Conservation (phyloP, 805 yeast genomes). For the Isabelozyma pseudorhagii region DNA sequence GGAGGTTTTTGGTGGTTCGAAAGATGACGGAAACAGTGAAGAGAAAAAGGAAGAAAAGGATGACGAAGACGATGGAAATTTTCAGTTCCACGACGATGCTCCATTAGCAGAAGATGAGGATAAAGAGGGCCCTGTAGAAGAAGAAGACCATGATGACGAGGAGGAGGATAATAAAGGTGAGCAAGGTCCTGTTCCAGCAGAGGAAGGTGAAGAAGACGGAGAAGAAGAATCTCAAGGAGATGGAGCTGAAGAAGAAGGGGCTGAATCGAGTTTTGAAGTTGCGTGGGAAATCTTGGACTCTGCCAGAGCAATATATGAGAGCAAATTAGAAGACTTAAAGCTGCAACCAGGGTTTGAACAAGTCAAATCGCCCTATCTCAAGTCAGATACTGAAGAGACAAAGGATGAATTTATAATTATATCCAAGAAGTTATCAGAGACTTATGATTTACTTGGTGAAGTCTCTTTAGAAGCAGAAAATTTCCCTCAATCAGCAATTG, state of each 20-base stretch:
- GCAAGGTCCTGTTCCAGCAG: conserved; percentile 49
- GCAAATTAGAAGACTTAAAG: conserved; percentile 28
- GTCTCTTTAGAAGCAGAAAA: conserved; percentile 87
- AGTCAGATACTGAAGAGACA: conserved; percentile 27
- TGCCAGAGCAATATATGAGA: conserved; percentile 64
- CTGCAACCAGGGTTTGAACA: conserved; percentile 3
- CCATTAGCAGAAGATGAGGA: conserved; percentile 20
- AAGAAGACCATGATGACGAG: conserved; percentile 13
- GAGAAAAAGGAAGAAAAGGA: conserved; percentile 16
- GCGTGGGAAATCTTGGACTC: conserved; percentile 88
- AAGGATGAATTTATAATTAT: conserved; percentile 30
- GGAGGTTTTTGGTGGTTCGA: conserved; percentile 64
- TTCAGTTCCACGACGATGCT: conserved; percentile 26
- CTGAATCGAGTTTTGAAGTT: conserved; percentile 73
- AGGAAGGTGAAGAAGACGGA: conserved; percentile 10
- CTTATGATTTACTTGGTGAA: conserved; percentile 81
- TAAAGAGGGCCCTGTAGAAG: conserved; percentile 9
- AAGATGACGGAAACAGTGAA: conserved; percentile 21
- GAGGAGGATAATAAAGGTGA: conserved; percentile 32
- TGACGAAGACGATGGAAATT: conserved; percentile 21
- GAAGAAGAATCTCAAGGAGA: conserved; percentile 9
- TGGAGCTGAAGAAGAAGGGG: conserved; percentile 29
- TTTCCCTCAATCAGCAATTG: conserved; percentile 72
- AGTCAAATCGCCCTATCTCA: conserved; percentile 23
- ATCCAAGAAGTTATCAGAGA: conserved; percentile 61